A percentile compares a stretch with the other conserved stretches of the same genome.
phyloP scores from a whole-genome alignment of 2,329 filamentous ascomycete species.

The Aspergillus sp. region DNA sequence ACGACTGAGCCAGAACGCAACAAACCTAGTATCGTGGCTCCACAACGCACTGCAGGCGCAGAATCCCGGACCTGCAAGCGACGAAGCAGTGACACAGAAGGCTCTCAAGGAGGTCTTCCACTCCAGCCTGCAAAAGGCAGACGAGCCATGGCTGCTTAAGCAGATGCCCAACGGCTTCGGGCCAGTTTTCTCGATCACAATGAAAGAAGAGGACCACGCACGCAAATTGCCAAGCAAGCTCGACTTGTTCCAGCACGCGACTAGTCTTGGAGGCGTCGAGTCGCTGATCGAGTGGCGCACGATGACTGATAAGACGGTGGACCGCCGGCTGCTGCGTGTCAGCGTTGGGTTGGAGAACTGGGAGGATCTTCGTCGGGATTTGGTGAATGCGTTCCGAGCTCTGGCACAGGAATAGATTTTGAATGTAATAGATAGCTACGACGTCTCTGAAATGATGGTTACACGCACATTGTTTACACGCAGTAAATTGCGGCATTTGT shows the following conservation, averaged over 20 bases:
- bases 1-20: constrained; percentile 72
- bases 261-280: constrained; percentile 89
- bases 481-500: background rate
- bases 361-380: constrained; percentile 78
- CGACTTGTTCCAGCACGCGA: constrained; percentile 87
- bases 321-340: constrained; percentile 71
- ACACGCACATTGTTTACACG: background rate
- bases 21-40: constrained; percentile 71
- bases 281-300: constrained; percentile 94
- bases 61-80: constrained; percentile 39
- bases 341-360: constrained; percentile 85
- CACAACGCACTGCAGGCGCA: constrained; percentile 47
- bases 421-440: background rate
- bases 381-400: constrained; percentile 65
- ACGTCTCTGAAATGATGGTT: background rate
- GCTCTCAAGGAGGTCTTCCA: constrained; percentile 67
- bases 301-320: constrained; percentile 76
- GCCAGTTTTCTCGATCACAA: constrained; percentile 77
- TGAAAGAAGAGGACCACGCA: constrained; percentile 63
- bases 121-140: constrained; percentile 73
- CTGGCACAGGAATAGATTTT: constrained; percentile 36
- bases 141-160: constrained; percentile 69
- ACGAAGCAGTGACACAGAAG: constrained; percentile 48
- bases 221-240: constrained; percentile 73
- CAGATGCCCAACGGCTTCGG: constrained; percentile 94